Conservation (phyloP, 345 rosid genomes). For the Noccaea caerulescens region DNA sequence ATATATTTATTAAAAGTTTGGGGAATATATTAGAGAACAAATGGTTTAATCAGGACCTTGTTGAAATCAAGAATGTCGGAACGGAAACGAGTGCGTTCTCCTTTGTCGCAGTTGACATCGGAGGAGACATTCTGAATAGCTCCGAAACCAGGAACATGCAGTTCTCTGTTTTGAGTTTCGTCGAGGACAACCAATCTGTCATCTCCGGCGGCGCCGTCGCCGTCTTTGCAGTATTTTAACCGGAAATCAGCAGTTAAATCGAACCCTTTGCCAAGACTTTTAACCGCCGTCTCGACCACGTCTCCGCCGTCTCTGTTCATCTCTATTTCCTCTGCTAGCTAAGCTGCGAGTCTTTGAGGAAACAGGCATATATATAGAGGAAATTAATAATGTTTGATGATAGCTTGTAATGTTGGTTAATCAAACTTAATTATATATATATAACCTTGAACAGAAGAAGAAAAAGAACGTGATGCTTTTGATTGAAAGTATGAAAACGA, state of each 20-base stretch:
- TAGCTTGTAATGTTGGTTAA: conserved; percentile 33
- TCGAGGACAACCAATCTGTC: conserved; percentile 62
- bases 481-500: conserved; percentile 39
- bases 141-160: conserved; percentile 71
- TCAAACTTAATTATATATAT: conserved; percentile 10
- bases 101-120: conserved; percentile 85
- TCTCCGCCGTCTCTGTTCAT: conserved; percentile 38
- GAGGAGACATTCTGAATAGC: conserved; percentile 54
- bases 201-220: conserved; percentile 55
- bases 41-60: conserved; percentile 51
- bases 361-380: neutral
- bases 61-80: conserved; percentile 83
- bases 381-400: conserved; percentile 7
- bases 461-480: conserved; percentile 13
- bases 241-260: conserved; percentile 83
- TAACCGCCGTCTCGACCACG: conserved; percentile 60
- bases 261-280: conserved; percentile 84
- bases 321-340: conserved; percentile 25
- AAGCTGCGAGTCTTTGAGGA: conserved; percentile 12
- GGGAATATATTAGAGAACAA: neutral
- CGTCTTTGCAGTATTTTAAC: conserved; percentile 71
- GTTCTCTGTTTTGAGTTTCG: conserved; percentile 54
- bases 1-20: neutral
- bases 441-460: conserved; percentile 1
- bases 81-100: conserved; percentile 76